These are phyloP conservation scores for Vanilla planifolia DNA, from an alignment of 106 monocot genomes.

Conservation along the genomic window DNA sequence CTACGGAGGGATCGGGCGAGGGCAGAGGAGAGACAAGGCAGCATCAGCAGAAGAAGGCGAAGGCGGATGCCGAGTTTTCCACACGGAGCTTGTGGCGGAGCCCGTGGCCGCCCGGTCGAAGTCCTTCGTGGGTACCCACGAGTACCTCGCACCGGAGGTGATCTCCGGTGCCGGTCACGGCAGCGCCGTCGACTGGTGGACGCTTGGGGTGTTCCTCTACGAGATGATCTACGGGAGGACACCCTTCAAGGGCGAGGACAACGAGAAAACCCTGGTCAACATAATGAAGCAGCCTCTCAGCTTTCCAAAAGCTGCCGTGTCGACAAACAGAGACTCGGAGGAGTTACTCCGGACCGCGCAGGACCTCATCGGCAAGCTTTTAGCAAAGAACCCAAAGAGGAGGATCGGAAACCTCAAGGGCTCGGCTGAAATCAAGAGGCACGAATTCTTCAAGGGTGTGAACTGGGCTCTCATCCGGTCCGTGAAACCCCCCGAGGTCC, in stretches of 20 bases:
- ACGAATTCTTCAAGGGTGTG: constrained; percentile 75
- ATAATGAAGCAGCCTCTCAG: constrained; percentile 66
- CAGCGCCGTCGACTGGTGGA: constrained; percentile 94
- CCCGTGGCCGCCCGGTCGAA: constrained; percentile 64
- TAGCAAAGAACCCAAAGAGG: constrained; percentile 83
- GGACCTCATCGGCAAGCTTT: constrained; percentile 61
- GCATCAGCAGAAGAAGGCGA: no score
- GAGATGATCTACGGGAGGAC: constrained; percentile 80
- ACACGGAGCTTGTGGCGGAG: constrained; percentile 72
- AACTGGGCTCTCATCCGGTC: constrained; percentile 89
- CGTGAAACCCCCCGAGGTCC: constrained; percentile 68
- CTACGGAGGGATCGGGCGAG: constrained; percentile 25
- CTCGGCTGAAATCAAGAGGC: constrained; percentile 75
- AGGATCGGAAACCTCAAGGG: constrained; percentile 70
- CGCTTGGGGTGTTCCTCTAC: constrained; percentile 84
- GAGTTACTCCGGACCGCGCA: constrained; percentile 45
- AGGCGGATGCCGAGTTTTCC: not conserved
- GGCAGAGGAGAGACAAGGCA: not conserved
- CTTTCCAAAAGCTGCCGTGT: constrained; percentile 26
- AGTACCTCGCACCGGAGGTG: constrained; percentile 96
- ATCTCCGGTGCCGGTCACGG: constrained; percentile 82
- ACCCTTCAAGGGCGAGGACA: constrained; percentile 85
- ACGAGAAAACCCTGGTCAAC: constrained; percentile 78
- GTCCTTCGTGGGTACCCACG: constrained; percentile 92
- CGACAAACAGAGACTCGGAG: constrained; percentile 27